These are phyloP conservation scores for Globisporangium spiculum DNA, from an alignment of 352 stramenopile species.

Conservation along the genomic window DNA sequence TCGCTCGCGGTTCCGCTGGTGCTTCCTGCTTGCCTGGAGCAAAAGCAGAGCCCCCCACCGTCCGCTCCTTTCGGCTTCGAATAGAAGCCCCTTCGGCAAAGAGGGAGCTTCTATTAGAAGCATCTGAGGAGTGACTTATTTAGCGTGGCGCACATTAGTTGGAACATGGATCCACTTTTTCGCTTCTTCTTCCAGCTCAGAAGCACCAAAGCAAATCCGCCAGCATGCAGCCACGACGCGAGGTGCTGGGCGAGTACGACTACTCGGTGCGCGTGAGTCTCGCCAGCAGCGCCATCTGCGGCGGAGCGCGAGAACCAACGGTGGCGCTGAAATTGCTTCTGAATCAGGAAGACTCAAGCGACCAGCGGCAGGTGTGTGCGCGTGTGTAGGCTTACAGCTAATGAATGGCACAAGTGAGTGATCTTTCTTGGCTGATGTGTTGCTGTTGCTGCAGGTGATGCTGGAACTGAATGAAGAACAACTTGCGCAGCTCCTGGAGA, in stretches of 20 bases:
- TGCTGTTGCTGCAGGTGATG: conserved; percentile 31
- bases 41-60: conserved; percentile 10
- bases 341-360: conserved; percentile 16
- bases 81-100: neutral
- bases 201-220: neutral
- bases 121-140: neutral
- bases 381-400: neutral
- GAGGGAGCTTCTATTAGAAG: neutral
- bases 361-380: conserved; percentile 31
- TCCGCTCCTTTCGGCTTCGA: neutral
- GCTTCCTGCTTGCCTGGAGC: neutral
- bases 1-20: conserved; percentile 28
- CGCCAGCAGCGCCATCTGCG: conserved; percentile 54
- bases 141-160: neutral
- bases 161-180: neutral
- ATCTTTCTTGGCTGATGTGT: neutral
- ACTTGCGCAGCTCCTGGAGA: conserved; percentile 31
- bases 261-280: conserved; percentile 70
- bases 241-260: conserved; percentile 59
- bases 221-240: conserved; percentile 15
- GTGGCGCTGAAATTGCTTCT: conserved; percentile 61
- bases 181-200: neutral
- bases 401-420: neutral
- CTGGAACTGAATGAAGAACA: conserved; percentile 45
- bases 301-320: conserved; percentile 30